Evolutionary conservation across 305 asterid genomes (phyloP), one percentile per base, ranked within the genome.

Genomic region (Andrographis paniculata): DNA sequence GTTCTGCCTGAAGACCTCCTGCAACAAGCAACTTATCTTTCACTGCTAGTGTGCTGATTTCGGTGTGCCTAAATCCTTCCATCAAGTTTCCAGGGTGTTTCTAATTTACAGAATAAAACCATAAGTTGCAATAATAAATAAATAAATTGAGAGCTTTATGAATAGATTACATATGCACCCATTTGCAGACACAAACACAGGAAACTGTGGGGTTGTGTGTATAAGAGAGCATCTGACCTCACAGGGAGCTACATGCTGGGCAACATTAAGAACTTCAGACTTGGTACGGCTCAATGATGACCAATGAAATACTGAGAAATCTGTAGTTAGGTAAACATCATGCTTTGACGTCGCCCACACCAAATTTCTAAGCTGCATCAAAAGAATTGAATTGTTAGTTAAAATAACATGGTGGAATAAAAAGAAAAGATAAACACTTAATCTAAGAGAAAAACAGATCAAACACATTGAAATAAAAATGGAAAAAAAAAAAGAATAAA

Each of bases 1-100:
- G 78, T 63, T 87, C 93, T 53, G 86, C 84, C 60, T 83, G 96
- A 78, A 86, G 83, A 43, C 99, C 99, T 64, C 99, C 99, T 17
- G 94, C 96, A 62, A 91, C 94, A 47, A 91, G 73, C 66, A 87
- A 73, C 33, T 83, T 83, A 67, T 87, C 94, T 69, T 75, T 83
- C 58, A 83, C 95, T 14, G 99, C 94, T 49, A 91, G 71, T 36
- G 99, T 86, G 77, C 96, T 86, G 64, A 91, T 77, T 71, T 87
- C 95, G 48, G 95, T 87, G 69, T 86, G 94, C 3, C 80, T 71
- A 74, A 91, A 87, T 60, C 99, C 99, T 74, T 83, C 99, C 62
- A 83, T 69, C 52, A 91, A 67, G 72, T 83, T 91, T 51, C 96
- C 96, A 56, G 99, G 96, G 68, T 91, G 99, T 71, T 83, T 83